Conservation (phyloP, 2,329 filamentous ascomycete genomes). For the Diaporthe citriasiana region DNA sequence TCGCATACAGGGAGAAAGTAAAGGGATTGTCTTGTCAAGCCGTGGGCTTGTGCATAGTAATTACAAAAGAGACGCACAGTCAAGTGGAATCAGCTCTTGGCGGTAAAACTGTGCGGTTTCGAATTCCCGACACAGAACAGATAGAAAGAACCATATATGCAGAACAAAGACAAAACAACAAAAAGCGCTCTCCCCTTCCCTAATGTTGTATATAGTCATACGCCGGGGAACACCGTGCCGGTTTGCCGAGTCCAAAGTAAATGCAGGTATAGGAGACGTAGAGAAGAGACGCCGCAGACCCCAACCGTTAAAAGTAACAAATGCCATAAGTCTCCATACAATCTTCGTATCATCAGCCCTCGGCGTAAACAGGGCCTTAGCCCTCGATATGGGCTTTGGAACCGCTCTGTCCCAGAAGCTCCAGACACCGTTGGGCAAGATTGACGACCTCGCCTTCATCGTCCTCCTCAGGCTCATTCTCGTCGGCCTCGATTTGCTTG, state of each 20-base stretch:
- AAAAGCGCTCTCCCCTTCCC: constrained; percentile 41
- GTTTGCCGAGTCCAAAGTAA: constrained; percentile 54
- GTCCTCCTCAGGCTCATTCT: constrained; percentile 88
- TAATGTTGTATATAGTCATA: constrained; percentile 50
- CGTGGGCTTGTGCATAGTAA: constrained; percentile 1
- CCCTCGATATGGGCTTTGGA: constrained; percentile 88
- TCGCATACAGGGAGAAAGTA: constrained; percentile 36
- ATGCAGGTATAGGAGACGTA: constrained; percentile 52
- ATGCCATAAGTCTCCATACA: constrained; percentile 37
- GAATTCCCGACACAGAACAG: constrained; percentile 30
- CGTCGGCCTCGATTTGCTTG: constrained; percentile 88
- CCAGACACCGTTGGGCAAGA: constrained; percentile 89
- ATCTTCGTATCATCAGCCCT: constrained; percentile 29
- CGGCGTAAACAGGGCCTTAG: constrained; percentile 54
- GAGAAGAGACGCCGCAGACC: constrained; percentile 44
- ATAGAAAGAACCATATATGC: constrained; percentile 35
- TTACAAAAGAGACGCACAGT: constrained; percentile 36
- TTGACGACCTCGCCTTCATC: constrained; percentile 94
- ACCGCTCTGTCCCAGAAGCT: constrained; percentile 82
- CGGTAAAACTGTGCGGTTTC: constrained; percentile 33
- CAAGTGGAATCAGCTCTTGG: constrained; percentile 12
- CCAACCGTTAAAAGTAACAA: constrained; percentile 38
- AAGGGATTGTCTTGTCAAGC: constrained; percentile 41
- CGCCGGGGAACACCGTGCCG: constrained; percentile 61
- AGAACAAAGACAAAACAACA: constrained; percentile 45